Conservation (phyloP, 2,329 filamentous ascomycete species). For the Uncinocarpus reesii region DNA sequence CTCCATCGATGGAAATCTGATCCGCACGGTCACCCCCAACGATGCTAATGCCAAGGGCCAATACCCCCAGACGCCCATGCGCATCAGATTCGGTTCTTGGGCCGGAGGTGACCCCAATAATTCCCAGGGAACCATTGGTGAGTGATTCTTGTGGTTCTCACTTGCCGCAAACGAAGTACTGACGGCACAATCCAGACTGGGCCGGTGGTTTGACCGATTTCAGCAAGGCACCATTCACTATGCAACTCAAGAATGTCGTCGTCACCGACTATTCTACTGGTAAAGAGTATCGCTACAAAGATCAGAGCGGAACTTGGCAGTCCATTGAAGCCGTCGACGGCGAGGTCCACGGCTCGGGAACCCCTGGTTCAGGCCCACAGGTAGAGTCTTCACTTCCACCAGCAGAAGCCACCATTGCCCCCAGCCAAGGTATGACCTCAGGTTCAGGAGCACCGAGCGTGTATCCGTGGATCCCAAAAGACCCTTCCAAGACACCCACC, state of each 20-base stretch:
- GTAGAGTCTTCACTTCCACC: slow-evolving; percentile 46
- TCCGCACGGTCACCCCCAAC: slow-evolving; percentile 61
- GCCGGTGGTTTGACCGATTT: slow-evolving; percentile 80
- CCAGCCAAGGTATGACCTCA: slow-evolving; percentile 7
- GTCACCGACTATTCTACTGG: slow-evolving; percentile 92
- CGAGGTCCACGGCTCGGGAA: slow-evolving; percentile 57
- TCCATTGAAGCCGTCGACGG: slow-evolving; percentile 78
- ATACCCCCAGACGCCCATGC: slow-evolving; percentile 94
- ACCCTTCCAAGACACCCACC: slow-evolving; percentile 47
- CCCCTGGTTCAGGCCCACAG: slow-evolving; percentile 36
- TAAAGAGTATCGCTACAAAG: slow-evolving; percentile 68
- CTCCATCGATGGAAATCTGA: slow-evolving; percentile 66
- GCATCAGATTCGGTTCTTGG: slow-evolving; percentile 86
- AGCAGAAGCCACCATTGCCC: slow-evolving; percentile 48
- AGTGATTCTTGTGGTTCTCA: too few species aligned
- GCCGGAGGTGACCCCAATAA: slow-evolving; percentile 79
- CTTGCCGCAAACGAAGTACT: too few species aligned
- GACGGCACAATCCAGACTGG: slow-evolving; percentile 50
- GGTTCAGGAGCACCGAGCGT: background rate
- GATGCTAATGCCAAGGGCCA: slow-evolving; percentile 57
- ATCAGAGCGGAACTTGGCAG: slow-evolving; percentile 65
- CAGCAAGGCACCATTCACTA: slow-evolving; percentile 68
- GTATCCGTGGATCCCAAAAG: slow-evolving; percentile 25
- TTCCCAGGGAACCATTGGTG: slow-evolving; percentile 62
- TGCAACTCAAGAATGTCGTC: slow-evolving; percentile 66